Percentiles rank a stretch among this genome's conserved stretches.
phyloP scores from a whole-genome alignment of 192 early-diverging fungal species.

The Anaeromyces robustus region DNA sequence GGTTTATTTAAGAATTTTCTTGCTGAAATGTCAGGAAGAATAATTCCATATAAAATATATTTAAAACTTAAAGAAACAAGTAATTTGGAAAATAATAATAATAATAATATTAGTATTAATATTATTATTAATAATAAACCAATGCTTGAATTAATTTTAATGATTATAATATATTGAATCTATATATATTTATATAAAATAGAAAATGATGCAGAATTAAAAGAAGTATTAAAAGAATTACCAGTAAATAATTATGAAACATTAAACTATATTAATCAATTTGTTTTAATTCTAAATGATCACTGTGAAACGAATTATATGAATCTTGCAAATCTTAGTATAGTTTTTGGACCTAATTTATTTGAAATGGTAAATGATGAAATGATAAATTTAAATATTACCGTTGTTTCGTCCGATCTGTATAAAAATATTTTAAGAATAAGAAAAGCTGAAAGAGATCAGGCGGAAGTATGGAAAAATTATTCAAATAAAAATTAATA shows the following conservation, averaged over 20 bases:
- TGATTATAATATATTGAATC: no score
- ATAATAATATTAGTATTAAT: no score
- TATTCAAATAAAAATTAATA: no score
- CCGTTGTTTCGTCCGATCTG: neutral
- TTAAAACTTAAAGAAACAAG: neutral
- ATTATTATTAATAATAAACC: no score
- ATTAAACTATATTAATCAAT: neutral
- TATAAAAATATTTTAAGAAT: neutral
- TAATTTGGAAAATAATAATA: neutral
- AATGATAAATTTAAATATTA: neutral
- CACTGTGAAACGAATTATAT: neutral
- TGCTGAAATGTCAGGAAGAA: neutral
- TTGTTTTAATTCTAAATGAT: neutral
- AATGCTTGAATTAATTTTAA: no score
- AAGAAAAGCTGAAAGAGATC: neutral
- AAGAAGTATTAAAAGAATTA: neutral
- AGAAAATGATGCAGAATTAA: neutral
- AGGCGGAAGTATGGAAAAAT: neutral
- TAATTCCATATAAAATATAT: neutral
- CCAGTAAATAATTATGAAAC: neutral
- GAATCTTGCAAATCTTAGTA: neutral
- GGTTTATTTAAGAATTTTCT: neutral
- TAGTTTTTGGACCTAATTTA: neutral
- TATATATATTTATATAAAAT: no score
- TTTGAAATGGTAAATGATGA: neutral